Evolutionary conservation across 2,329 filamentous ascomycete genomes (phyloP), one percentile per base, ranked within the genome.

Genomic region (Cladosporium colombiae): DNA sequence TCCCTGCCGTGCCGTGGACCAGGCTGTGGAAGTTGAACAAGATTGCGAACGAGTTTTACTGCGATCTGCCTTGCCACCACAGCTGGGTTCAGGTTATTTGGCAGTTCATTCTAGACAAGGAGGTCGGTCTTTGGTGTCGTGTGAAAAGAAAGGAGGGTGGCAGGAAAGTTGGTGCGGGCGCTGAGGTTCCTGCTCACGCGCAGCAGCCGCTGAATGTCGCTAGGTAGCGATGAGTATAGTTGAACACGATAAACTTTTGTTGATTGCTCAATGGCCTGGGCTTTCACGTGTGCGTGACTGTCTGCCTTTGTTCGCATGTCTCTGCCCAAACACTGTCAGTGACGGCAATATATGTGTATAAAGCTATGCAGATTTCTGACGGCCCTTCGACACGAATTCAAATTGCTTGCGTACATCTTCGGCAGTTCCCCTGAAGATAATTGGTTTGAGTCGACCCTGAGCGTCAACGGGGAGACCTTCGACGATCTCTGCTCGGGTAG

Each of bases 1-100:
- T 99, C 81, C 95, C 95, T 13, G 95, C 95, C 57, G 87, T 99
- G 56, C 94, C 95, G 0, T 99, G 95, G 95, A 97, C 93, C 11
- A 85, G 90, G 35, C 85, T 99, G 46, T 91, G 89, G 64, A 84
- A 84, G 75, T 83, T 99, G 63, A 88, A 93, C 75, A 81, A 87
- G 69, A 91, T 96, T 65, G 95, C 95, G 1, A 85, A 85, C 70
- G 95, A 98, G 79, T 99, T 97, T 77, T 99, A 99, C 80, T 88
- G 90, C 70, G 90, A 91, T 67, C 81, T 99, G 71, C 95, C 95
- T 11, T 86, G 85, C 69, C 94, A 98, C 75, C 87, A 88, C 75
- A 97, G 92, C 84, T 99, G 95, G 95, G 85, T 89, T 11, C 90
- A 91, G 76, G 94, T 96, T 61, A 91, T 98, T 71, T 98, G 92